Percentiles rank a stretch among this genome's conserved stretches.
Evolutionary conservation across 495 filamentous ascomycete species (phyloP).

Genomic region (Penicillium steckii): DNA sequence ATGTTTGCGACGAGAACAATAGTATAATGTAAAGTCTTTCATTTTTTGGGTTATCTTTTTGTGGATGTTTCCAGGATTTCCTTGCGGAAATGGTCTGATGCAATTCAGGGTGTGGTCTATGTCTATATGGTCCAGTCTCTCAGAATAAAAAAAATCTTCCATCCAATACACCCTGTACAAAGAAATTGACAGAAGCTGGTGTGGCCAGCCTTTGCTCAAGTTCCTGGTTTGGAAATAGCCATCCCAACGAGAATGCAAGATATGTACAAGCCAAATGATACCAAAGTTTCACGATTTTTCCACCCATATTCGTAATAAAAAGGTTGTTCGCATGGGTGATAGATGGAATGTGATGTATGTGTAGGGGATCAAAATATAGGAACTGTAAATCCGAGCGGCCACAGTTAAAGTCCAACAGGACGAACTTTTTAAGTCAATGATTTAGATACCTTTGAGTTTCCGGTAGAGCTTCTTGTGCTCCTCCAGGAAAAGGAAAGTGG

Average conservation of each 20-base stretch:
- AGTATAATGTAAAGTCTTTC: too few species aligned
- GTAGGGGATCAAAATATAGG: conserved; percentile 18
- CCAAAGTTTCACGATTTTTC: conserved; percentile 14
- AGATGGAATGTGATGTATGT: conserved; percentile 7
- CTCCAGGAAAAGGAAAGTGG: conserved; percentile 93
- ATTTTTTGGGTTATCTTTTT: too few species aligned
- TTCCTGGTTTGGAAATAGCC: background rate
- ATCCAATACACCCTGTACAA: conserved; percentile 14
- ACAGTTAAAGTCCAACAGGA: too few species aligned
- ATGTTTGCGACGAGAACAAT: too few species aligned
- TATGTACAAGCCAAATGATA: conserved; percentile 27
- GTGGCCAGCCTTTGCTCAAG: background rate
- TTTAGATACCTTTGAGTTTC: conserved; percentile 40
- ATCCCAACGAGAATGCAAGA: conserved; percentile 21
- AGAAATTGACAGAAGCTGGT: background rate
- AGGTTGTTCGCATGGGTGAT: conserved; percentile 12
- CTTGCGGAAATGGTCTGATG: conserved; percentile 19
- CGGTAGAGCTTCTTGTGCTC: conserved; percentile 62
- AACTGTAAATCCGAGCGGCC: conserved; percentile 7
- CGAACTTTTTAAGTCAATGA: conserved; percentile 2
- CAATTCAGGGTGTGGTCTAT: conserved; percentile 23
- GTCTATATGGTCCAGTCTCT: conserved; percentile 21
- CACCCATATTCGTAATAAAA: conserved; percentile 16
- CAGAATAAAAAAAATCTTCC: conserved; percentile 11
- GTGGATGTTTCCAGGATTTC: conserved; percentile 1